A percentile compares a stretch with the other conserved stretches of the same genome.
These are phyloP conservation scores for Venturia aucupariae DNA, from an alignment of 2,329 filamentous ascomycete genomes.

Conservation along the genomic window DNA sequence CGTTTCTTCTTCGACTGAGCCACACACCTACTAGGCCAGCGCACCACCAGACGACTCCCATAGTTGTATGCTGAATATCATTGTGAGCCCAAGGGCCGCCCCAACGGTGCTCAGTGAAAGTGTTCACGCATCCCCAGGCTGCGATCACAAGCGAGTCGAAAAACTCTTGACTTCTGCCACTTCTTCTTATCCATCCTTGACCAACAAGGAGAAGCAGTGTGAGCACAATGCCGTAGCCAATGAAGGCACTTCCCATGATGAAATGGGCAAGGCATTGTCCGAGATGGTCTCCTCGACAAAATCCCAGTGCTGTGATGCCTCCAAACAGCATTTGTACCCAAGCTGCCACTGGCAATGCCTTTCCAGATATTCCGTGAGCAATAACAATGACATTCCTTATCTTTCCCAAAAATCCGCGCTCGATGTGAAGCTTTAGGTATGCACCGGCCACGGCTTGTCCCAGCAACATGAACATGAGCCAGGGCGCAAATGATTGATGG, in stretches of 20 bases:
- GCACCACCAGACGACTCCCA: slow-evolving; percentile 99
- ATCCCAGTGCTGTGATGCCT: slow-evolving; percentile 83
- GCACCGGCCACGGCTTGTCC: slow-evolving; percentile 71
- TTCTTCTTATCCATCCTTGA: slow-evolving; percentile 73
- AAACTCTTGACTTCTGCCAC: slow-evolving; percentile 88
- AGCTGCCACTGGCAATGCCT: slow-evolving; percentile 72
- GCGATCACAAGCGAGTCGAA: slow-evolving; percentile 89
- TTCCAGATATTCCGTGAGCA: slow-evolving; percentile 73
- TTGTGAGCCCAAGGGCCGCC: slow-evolving; percentile 81
- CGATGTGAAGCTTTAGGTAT: slow-evolving; percentile 83
- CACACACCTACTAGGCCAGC: slow-evolving; percentile 86
- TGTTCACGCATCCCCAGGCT: slow-evolving; percentile 94
- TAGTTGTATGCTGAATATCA: slow-evolving; percentile 95
- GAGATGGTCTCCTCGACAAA: slow-evolving; percentile 83
- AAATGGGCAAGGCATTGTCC: slow-evolving; percentile 95
- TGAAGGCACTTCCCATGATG: slow-evolving; percentile 97
- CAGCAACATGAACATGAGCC: slow-evolving; percentile 69
- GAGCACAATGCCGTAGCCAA: slow-evolving; percentile 82
- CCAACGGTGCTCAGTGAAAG: slow-evolving; percentile 96
- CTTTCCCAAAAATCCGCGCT: slow-evolving; percentile 70
- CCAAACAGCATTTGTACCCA: slow-evolving; percentile 97
- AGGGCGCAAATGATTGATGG: slow-evolving; percentile 71
- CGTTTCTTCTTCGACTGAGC: slow-evolving; percentile 76
- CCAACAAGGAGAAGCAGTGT: slow-evolving; percentile 81
- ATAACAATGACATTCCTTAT: slow-evolving; percentile 64